Evolutionary conservation across 192 early-diverging fungal species (phyloP).

Genomic region (Coemansia sp.): DNA sequence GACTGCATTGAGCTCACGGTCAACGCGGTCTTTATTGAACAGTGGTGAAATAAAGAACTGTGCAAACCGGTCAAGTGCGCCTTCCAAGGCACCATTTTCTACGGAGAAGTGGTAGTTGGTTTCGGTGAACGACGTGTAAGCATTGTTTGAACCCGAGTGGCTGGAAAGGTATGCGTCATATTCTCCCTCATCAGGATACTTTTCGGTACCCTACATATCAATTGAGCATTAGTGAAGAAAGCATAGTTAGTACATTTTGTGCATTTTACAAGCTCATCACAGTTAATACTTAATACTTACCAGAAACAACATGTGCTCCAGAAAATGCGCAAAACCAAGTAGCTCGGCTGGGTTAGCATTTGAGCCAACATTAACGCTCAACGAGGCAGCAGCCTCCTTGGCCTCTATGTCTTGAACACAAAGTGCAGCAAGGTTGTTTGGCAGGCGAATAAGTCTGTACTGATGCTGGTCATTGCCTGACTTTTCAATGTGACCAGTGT

Average conservation of each 20-base stretch:
- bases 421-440: slow-evolving; percentile 64
- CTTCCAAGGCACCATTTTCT: slow-evolving; percentile 55
- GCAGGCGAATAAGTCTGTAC: slow-evolving; percentile 61
- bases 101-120: slow-evolving; percentile 33
- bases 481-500: slow-evolving; percentile 35
- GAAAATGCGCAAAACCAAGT: slow-evolving; percentile 71
- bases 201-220: slow-evolving; percentile 56
- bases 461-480: slow-evolving; percentile 61
- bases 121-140: slow-evolving; percentile 14
- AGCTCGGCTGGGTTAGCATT: slow-evolving; percentile 61
- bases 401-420: slow-evolving; percentile 61
- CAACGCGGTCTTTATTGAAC: slow-evolving; percentile 78
- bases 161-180: slow-evolving; percentile 46
- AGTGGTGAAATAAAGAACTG: slow-evolving; percentile 90
- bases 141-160: slow-evolving; percentile 38
- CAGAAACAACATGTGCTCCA: slow-evolving; percentile 71
- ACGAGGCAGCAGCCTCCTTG: slow-evolving; percentile 59
- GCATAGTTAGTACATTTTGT: not conserved
- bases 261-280: not conserved
- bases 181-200: slow-evolving; percentile 72
- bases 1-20: slow-evolving; percentile 86
- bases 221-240: not conserved
- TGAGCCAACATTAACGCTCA: slow-evolving; percentile 66
- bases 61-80: slow-evolving; percentile 70
- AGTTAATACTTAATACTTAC: not conserved